phyloP scores from a whole-genome alignment of 176 grass and related monocot genomes.

The Phoenix roebelenii region DNA sequence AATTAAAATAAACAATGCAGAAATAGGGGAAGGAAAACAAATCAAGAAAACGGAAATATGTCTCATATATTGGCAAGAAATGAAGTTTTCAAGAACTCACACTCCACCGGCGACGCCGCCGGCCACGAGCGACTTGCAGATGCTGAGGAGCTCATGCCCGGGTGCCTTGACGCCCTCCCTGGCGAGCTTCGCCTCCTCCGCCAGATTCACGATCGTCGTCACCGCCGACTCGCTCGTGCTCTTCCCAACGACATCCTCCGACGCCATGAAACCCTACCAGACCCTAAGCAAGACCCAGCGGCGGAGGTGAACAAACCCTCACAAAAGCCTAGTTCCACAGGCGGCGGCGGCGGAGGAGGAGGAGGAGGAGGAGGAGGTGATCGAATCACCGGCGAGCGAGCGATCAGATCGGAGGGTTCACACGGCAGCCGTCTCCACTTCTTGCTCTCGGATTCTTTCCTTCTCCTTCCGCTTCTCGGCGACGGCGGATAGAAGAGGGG shows the following conservation, averaged over 20 bases:
- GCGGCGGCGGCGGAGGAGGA: too few species aligned
- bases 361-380: too few species aligned
- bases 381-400: not conserved
- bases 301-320: too few species aligned
- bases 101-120: slow-evolving; percentile 86
- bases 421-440: not conserved
- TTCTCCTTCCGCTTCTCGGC: not conserved
- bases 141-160: slow-evolving; percentile 57
- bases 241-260: slow-evolving; percentile 97
- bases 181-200: slow-evolving; percentile 96
- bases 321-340: too few species aligned
- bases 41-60: too few species aligned
- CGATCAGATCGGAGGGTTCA: not conserved
- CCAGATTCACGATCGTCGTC: slow-evolving; percentile 85
- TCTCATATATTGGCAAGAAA: not conserved
- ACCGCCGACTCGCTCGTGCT: slow-evolving; percentile 89
- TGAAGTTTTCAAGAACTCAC: slow-evolving; percentile 29
- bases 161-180: slow-evolving; percentile 84
- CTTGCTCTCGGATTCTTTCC: too few species aligned
- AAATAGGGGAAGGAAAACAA: too few species aligned
- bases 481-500: not conserved
- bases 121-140: slow-evolving; percentile 91
- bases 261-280: slow-evolving; percentile 46
- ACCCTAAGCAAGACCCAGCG: not conserved
- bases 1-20: too few species aligned